phyloP scores from a whole-genome alignment of 768 basidiomycete genomes.

The Arthromyces matolae region DNA sequence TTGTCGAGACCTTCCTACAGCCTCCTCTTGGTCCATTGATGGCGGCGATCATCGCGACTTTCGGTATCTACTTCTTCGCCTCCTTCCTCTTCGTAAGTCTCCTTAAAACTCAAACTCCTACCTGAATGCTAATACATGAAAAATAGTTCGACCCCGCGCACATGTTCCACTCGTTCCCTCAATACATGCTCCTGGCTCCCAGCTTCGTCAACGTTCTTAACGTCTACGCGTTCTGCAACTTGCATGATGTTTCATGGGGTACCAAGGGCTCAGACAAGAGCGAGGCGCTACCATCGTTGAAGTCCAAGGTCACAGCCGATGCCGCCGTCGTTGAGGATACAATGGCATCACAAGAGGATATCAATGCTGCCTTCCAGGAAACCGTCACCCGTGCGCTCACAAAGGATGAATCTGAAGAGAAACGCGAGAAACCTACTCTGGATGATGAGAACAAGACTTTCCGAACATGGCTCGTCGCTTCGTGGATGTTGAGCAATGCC shows the following conservation, averaged over 20 bases:
- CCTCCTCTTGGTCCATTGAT: slow-evolving; percentile 81
- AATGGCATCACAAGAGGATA: slow-evolving; percentile 68
- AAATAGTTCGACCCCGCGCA: slow-evolving; percentile 97
- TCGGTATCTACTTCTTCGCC: slow-evolving; percentile 81
- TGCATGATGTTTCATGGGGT: slow-evolving; percentile 94
- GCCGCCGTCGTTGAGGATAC: slow-evolving; percentile 73
- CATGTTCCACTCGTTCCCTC: slow-evolving; percentile 91
- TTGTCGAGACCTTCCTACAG: slow-evolving; percentile 61
- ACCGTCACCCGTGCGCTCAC: slow-evolving; percentile 76
- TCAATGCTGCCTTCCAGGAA: slow-evolving; percentile 79
- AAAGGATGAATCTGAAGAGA: slow-evolving; percentile 44
- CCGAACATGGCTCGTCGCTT: slow-evolving; percentile 73
- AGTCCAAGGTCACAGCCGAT: slow-evolving; percentile 49
- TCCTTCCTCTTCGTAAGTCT: slow-evolving; percentile 79
- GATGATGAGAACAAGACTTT: slow-evolving; percentile 83
- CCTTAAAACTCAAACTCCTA: too few species aligned
- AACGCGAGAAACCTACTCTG: slow-evolving; percentile 64
- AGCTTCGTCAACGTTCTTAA: slow-evolving; percentile 94
- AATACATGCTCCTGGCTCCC: slow-evolving; percentile 85
- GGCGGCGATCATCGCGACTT: slow-evolving; percentile 85
- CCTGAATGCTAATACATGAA: too few species aligned
- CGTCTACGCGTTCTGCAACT: slow-evolving; percentile 95
- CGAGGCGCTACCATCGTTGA: slow-evolving; percentile 74
- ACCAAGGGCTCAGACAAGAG: slow-evolving; percentile 89
- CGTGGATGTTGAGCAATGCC: slow-evolving; percentile 68